These are phyloP conservation scores for Colletotrichum viniferum DNA, from an alignment of 2,329 filamentous ascomycete genomes.

Conservation along the genomic window DNA sequence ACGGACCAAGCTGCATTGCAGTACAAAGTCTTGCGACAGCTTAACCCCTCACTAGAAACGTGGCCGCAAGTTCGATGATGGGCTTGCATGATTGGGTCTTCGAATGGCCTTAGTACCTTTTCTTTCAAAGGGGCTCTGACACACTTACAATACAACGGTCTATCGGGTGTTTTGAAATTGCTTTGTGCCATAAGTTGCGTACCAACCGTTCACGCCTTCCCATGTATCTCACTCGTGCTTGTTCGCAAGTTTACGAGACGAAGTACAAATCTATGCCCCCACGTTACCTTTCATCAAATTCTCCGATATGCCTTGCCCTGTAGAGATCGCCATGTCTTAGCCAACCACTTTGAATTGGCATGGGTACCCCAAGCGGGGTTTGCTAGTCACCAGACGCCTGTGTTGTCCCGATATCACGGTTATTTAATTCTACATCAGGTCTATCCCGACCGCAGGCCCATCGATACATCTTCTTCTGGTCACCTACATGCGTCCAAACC, in stretches of 20 bases:
- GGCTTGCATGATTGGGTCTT: background rate
- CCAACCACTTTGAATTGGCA: background rate
- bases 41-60: background rate
- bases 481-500: background rate
- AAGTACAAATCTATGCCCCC: background rate
- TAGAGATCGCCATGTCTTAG: background rate
- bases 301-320: background rate
- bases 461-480: background rate
- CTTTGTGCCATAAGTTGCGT: background rate
- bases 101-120: background rate
- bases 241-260: background rate
- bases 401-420: background rate
- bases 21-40: fast-evolving
- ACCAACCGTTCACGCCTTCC: background rate
- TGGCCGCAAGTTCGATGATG: background rate
- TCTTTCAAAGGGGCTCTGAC: background rate
- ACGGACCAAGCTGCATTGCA: background rate
- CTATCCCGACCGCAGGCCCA: background rate
- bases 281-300: background rate
- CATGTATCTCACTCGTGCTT: background rate
- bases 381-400: no score
- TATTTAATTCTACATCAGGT: background rate
- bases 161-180: background rate
- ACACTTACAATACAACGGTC: background rate
- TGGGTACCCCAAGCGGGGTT: background rate